Base-by-base conservation (phyloP, 2,329 filamentous ascomycete species). In the Scedosporium aurantiacum region DNA sequence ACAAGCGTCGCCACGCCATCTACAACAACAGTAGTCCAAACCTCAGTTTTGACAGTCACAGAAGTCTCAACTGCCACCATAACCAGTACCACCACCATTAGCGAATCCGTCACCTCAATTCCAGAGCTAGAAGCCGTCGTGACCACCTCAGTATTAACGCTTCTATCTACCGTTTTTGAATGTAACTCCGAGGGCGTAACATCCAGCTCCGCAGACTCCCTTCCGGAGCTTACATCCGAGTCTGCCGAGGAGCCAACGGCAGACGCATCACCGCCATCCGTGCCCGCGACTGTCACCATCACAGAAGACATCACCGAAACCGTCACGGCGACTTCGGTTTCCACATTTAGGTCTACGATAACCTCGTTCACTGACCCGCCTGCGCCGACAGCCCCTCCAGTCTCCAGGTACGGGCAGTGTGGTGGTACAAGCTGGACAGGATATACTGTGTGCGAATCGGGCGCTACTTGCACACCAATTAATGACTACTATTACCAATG, bases 401-500 rank as follows among this genome's bases (percentile, higher is more conserved):
- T 57, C 14, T 54, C 60, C 32, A n/a, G n/a, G 60, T 61, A 37
- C 5, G 60, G 37, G 12, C 60, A 61, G 40, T 61, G 60, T n/a
- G 60, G 60, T 8, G 60, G 60, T 12, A 16, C 21, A 16, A 54
- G 52, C 3, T 40, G 56, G 32, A 57, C 52, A 5, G 60, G 60
- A 28, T 37, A 28, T 16, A 61, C 37, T 5, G 52, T 40, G 3
- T 61, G 60, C 23, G 52, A 10, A 14, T 54, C 50, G 6, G 52
- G 52, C 2, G 43, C 45, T 4, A 61, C 5, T 1, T 61, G 60
- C 47, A 14, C 52, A 14, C 14, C 23, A 5, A 18, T 57, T 4
- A 61, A 61, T 37, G 52, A 47, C n/a, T 61, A 57, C 23, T 61
- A 61, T 47, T 41, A 61, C 41, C 60, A 61, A 54, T 61, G 60